These are phyloP conservation scores for Cladosporium halotolerans DNA, from an alignment of 2,329 filamentous ascomycete species.

Conservation along the genomic window DNA sequence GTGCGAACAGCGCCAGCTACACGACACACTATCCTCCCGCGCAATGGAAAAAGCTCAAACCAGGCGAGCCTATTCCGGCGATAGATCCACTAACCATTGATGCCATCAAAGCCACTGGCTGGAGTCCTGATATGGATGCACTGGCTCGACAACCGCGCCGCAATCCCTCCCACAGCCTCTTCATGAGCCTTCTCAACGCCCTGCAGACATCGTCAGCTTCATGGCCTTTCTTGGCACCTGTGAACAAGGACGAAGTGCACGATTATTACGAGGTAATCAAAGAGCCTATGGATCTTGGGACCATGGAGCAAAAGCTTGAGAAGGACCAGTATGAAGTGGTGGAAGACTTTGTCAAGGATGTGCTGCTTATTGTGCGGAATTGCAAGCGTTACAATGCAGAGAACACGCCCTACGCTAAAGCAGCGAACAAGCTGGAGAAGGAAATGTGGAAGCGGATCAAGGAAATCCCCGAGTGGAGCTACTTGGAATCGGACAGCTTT, in stretches of 20 bases:
- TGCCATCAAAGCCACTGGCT: constrained; percentile 83
- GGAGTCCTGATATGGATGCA: constrained; percentile 97
- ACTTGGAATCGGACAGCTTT: constrained; percentile 32
- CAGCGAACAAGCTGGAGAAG: constrained; percentile 85
- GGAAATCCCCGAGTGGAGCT: constrained; percentile 80
- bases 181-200: constrained; percentile 87
- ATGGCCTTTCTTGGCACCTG: constrained; percentile 91
- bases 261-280: constrained; percentile 99
- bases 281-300: constrained; percentile 91
- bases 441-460: constrained; percentile 93
- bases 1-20: constrained; percentile 82
- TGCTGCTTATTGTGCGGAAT: constrained; percentile 85
- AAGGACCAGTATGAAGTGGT: constrained; percentile 86
- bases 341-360: constrained; percentile 87
- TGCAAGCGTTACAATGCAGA: constrained; percentile 96
- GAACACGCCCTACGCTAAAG: constrained; percentile 89
- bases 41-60: constrained; percentile 63
- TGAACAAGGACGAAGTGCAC: constrained; percentile 92
- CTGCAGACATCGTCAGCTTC: constrained; percentile 88
- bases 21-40: constrained; percentile 78
- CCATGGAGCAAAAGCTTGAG: constrained; percentile 94
- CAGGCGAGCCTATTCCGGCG: constrained; percentile 49
- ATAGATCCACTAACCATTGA: constrained; percentile 84
- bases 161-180: constrained; percentile 91
- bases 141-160: constrained; percentile 89